phyloP scores from a whole-genome alignment of 352 stramenopile genomes.

The Globisporangium nodosum region DNA sequence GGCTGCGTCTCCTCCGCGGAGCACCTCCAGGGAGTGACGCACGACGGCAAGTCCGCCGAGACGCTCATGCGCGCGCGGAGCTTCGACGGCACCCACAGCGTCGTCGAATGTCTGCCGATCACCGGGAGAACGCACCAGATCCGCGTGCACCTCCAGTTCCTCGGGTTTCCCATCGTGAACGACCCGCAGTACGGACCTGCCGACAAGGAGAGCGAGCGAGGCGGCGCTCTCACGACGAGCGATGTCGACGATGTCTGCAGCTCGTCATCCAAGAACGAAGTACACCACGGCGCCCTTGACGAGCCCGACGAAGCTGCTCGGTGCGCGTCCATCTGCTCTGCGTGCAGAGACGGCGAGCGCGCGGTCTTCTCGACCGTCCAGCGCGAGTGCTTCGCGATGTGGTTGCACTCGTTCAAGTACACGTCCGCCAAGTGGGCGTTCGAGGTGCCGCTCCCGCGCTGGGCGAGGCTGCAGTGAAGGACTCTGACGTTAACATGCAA shows the following conservation, averaged over 20 bases:
- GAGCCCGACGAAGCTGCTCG: not conserved
- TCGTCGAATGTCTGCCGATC: conserved; percentile 87
- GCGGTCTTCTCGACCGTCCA: conserved; percentile 17
- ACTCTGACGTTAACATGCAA: not conserved
- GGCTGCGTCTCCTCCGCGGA: conserved; percentile 14
- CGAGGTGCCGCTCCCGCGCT: conserved; percentile 33
- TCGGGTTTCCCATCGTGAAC: conserved; percentile 90
- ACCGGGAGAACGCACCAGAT: conserved; percentile 96
- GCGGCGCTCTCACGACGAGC: conserved; percentile 1
- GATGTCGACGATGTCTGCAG: not conserved
- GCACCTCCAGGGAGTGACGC: conserved; percentile 17
- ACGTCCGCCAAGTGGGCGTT: conserved; percentile 30
- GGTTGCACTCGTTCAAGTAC: conserved; percentile 55
- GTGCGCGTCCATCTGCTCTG: conserved; percentile 14
- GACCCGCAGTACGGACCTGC: conserved; percentile 90
- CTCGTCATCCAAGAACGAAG: not conserved
- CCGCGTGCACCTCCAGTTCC: conserved; percentile 88
- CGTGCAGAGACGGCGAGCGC: conserved; percentile 12
- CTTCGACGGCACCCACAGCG: conserved; percentile 28
- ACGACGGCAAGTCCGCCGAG: conserved; percentile 26
- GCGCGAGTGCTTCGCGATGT: conserved; percentile 24
- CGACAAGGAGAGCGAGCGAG: not conserved
- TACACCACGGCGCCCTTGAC: too few relatives aligned
- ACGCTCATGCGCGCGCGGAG: conserved; percentile 29
- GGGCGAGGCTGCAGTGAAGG: conserved; percentile 10